A percentile compares a stretch with the other conserved stretches of the same genome.
Conservation (phyloP, 2,329 filamentous ascomycete species). For the Colletotrichum brevisporum region DNA sequence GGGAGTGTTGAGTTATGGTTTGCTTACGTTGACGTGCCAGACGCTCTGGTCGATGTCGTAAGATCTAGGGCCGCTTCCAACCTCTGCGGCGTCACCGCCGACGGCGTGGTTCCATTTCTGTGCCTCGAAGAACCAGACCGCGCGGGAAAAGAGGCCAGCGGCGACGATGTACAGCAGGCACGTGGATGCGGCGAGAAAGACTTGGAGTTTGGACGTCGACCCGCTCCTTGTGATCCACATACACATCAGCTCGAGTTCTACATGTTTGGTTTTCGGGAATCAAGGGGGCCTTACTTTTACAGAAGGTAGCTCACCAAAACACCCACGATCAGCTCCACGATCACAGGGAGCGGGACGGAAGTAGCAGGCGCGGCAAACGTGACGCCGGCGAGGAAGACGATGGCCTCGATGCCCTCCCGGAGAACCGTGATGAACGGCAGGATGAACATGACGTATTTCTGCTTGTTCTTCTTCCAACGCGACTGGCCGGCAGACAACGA, state of each 20-base stretch:
- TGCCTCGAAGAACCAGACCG: slow-evolving; percentile 81
- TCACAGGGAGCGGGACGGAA: slow-evolving; percentile 82
- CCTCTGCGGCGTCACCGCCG: slow-evolving; percentile 68
- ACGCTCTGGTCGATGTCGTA: slow-evolving; percentile 85
- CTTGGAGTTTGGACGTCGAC: slow-evolving; percentile 66
- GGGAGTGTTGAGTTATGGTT: too few species aligned
- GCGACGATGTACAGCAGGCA: slow-evolving; percentile 88
- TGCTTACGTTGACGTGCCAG: slow-evolving; percentile 89
- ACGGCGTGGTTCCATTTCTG: slow-evolving; percentile 77
- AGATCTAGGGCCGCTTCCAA: slow-evolving; percentile 75
- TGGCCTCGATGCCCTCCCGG: slow-evolving; percentile 86
- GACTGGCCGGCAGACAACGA: background rate
- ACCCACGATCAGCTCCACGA: slow-evolving; percentile 80
- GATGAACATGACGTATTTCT: slow-evolving; percentile 89
- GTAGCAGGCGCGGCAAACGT: slow-evolving; percentile 81
- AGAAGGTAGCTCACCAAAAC: slow-evolving; percentile 78
- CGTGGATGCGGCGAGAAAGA: slow-evolving; percentile 86
- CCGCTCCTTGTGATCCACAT: slow-evolving; percentile 52
- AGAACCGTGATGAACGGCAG: slow-evolving; percentile 91
- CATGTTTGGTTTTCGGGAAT: background rate
- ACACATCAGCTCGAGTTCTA: slow-evolving; percentile 22
- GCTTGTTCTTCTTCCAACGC: slow-evolving; percentile 46
- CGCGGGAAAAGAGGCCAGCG: slow-evolving; percentile 84
- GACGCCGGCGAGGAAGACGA: slow-evolving; percentile 89
- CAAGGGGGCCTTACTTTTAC: slow-evolving; percentile 76